Base-by-base conservation (phyloP, 2,329 filamentous ascomycete genomes). In the Aspergillus sp. region DNA sequence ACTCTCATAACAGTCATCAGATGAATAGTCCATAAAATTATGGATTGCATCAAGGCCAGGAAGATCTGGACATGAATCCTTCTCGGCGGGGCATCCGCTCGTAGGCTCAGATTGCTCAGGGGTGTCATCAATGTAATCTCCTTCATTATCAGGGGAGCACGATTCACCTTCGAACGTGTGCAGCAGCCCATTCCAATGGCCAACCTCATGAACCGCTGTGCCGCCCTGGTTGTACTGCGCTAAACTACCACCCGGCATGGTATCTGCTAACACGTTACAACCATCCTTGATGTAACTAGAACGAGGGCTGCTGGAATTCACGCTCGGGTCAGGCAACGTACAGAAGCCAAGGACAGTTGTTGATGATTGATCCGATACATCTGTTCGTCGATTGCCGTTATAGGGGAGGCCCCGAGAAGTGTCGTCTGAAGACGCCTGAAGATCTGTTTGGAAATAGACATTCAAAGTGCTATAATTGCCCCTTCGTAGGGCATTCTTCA, bases 11-110 rank as follows among this genome's bases (percentile, higher is more conserved):
- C 84, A 86, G 19, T 76, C 78, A 75, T 86, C 84, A 7, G 75
- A 80, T 4, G 78, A 81, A 69, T 86, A 86, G 71, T 87, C 84
- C 84, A 87, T 86, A 66, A 82, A 86, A 67, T 86, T 85, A 61
- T 84, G 81, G 57, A 86, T 81, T 3, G 81, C 75, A 71, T 86
- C 84, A 11, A 76, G 56, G 0, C 80, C 81, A 10, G 75, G 71
- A 23, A 72, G 71, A 23, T 71, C 68, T 0, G 81, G 81, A 66
- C 84, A 86, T 17, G 76, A 82, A 65, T 82, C 77, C 72, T 85
- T 85, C 2, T 66, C 70, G 0, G 63, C 66, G 1, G 84, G 84
- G 70, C 84, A 87, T 1, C 83, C 83, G 62, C 81, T 79, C n/a
- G 84, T 86, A n/a, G 75, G 90, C 49, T 80, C 88, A 66, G 62